These are phyloP conservation scores for Schizochytrium sp. DNA, from an alignment of 108 stramenopile species.

Conservation along the genomic window DNA sequence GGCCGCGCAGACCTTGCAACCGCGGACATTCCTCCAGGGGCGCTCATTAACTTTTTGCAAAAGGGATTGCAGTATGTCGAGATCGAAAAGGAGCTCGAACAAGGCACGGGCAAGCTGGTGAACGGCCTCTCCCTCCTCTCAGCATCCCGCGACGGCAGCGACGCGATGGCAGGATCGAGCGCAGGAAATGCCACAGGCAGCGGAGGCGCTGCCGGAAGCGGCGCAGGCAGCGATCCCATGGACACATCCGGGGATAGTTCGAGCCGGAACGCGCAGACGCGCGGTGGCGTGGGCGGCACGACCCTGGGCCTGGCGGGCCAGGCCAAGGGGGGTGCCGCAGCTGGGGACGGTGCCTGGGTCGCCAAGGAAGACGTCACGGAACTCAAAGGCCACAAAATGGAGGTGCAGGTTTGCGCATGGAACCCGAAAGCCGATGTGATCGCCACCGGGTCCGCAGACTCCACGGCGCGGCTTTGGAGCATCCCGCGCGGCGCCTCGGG, in stretches of 20 bases:
- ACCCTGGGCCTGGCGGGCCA: background rate
- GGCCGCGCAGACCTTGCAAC: background rate
- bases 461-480: background rate
- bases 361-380: background rate
- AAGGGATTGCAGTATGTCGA: conserved; percentile 32
- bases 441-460: conserved; percentile 13
- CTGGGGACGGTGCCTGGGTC: background rate
- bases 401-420: conserved; percentile 24
- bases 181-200: background rate
- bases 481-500: conserved; percentile 3
- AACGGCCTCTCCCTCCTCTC: background rate
- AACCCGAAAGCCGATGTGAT: conserved; percentile 4
- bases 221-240: background rate
- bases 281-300: background rate
- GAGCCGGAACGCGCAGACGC: background rate
- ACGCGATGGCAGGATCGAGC: background rate
- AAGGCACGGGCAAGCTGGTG: background rate
- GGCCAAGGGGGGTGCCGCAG: background rate
- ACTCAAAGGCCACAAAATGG: background rate
- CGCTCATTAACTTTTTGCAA: conserved; percentile 31
- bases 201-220: background rate
- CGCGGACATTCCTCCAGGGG: conserved; percentile 31
- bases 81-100: conserved; percentile 34
- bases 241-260: background rate
- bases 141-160: background rate